Evolutionary conservation across 2,329 filamentous ascomycete species (phyloP), one percentile per base, ranked within the genome.

Genomic region (Neonectria coccinea): DNA sequence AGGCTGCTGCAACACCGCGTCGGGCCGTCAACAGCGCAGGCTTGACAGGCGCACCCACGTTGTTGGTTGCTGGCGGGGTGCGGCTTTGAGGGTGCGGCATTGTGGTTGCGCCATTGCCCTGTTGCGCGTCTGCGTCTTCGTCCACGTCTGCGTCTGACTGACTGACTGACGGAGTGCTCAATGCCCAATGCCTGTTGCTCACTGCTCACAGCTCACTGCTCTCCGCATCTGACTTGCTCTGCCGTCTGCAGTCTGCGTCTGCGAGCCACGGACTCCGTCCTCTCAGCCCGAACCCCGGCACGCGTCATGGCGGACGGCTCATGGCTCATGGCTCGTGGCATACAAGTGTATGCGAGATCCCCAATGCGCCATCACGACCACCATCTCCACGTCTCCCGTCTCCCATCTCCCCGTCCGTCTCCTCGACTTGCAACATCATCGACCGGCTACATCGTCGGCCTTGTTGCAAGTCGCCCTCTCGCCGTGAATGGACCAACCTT

Each of bases 301-400:
- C 36, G 44, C 50, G 27, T 25, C 25, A 6, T 6, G 25, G 25
- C 25, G 25, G 25, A 25, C 25, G 25, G 14, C 36, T 25, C 1
- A 41, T 59, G 25, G 14, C 36, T 25, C 1, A 41, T 59, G 44
- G 14, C 36, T 25, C 1, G 36, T 59, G 44, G 51, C 44, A 70
- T 72, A 73, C 65, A 73, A 74, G 65, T 72, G 67, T 70, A 68
- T 62, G 48, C 60, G 54, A 27, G 47, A 33, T 52, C 67, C 70
- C 63, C 36, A 22, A 20, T 18, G 55, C 10, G 39, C 27, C 20
- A n/a, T 39, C 36, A 39, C 16, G 44, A 3, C 25, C 27, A n/a
- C 25, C 45, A 16, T 27, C 22, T 48, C 45, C 25, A 5, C 25
- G 25, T 25, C 25, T 25, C 25, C 25, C 25, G 5, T 25, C 25